phyloP scores from a whole-genome alignment of 257 asterid species.

The Echium plantagineum region DNA sequence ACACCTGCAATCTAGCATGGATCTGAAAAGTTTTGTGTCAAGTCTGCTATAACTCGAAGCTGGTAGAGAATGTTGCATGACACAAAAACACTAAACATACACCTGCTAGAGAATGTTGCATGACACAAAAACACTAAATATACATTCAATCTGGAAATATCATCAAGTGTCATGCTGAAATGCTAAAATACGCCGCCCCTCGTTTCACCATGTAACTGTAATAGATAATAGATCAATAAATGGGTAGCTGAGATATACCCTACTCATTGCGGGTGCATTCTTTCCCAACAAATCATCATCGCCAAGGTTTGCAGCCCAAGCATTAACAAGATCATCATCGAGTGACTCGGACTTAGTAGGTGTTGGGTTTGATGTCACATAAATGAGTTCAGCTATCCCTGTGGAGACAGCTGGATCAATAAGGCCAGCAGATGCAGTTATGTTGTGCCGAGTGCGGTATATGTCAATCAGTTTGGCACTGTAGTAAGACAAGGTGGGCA shows the following conservation, averaged over 20 bases:
- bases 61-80: no score
- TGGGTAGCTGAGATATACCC: conserved; percentile 34
- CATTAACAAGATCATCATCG: conserved; percentile 95
- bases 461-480: conserved; percentile 91
- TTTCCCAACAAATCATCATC: conserved; percentile 60
- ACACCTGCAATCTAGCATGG: no score
- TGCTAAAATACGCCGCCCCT: no score
- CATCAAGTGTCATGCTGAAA: neutral
- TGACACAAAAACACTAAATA: no score
- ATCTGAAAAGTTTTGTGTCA: no score
- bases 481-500: conserved; percentile 18
- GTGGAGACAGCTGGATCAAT: conserved; percentile 97
- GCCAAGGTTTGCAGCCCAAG: conserved; percentile 97
- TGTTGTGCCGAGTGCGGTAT: conserved; percentile 94
- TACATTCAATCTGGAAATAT: neutral
- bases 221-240: neutral
- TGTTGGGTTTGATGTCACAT: conserved; percentile 62
- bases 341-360: conserved; percentile 66
- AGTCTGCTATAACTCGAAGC: no score
- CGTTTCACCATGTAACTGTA: no score
- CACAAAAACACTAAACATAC: no score
- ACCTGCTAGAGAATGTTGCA: no score
- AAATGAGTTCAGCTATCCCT: conserved; percentile 93
- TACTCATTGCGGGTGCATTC: conserved; percentile 92
- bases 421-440: conserved; percentile 89